Evolutionary conservation across 2,329 filamentous ascomycete genomes (phyloP).

Genomic region (Clarireedia monteithiana): DNA sequence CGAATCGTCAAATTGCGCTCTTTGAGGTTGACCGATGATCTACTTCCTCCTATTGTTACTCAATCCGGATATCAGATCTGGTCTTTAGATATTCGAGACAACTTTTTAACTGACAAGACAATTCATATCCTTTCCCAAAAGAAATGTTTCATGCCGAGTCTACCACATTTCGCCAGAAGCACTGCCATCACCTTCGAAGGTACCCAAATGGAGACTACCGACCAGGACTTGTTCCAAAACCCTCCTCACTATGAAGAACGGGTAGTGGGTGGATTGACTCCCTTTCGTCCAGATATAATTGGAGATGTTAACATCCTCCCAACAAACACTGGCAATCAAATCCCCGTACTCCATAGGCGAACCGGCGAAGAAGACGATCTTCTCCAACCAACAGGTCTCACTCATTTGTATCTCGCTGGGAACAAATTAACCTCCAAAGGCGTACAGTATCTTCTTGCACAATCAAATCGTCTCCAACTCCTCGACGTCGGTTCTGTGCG

Average conservation of each 20-base stretch:
- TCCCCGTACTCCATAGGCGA: background rate
- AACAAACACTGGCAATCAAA: background rate
- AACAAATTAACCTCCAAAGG: constrained; percentile 41
- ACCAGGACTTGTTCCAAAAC: constrained; percentile 33
- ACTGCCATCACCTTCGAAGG: background rate
- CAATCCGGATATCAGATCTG: constrained; percentile 38
- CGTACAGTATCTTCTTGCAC: constrained; percentile 35
- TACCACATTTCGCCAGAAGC: background rate
- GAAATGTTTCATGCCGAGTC: constrained; percentile 17
- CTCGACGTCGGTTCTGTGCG: constrained; percentile 42
- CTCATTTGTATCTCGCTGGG: constrained; percentile 46
- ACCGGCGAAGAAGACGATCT: constrained; percentile 33
- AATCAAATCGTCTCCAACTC: constrained; percentile 39
- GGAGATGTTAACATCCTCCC: background rate
- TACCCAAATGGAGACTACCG: background rate
- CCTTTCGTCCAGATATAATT: background rate
- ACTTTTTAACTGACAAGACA: constrained; percentile 41
- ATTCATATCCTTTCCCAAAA: constrained; percentile 30
- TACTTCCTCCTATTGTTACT: constrained; percentile 30
- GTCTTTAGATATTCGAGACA: constrained; percentile 48
- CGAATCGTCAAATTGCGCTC: constrained; percentile 44
- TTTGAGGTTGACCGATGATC: constrained; percentile 38
- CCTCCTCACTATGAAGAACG: constrained; percentile 15
- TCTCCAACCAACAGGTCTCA: constrained; percentile 35
- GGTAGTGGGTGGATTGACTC: background rate